Percentiles rank a stretch among this genome's conserved stretches.
Conservation (phyloP, 2,329 filamentous ascomycete species). For the Diatrype stigma region DNA sequence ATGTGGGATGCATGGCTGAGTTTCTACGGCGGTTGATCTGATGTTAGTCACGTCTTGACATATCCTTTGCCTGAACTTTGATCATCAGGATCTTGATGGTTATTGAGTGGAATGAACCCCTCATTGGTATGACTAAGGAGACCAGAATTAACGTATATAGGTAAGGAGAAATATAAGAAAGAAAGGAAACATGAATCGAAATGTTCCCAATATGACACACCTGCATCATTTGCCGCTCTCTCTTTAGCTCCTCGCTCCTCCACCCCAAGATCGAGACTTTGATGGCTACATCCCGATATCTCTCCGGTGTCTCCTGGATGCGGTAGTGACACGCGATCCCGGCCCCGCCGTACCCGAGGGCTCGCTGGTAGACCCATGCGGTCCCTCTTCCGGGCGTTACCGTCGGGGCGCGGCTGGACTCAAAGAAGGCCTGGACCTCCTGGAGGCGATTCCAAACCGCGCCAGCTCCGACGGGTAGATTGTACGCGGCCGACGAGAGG, state of each 20-base stretch:
- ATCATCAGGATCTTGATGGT: no score
- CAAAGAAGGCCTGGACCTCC: background rate
- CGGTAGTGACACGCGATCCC: background rate
- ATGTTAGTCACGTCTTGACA: background rate
- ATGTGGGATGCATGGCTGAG: background rate
- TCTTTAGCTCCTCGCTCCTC: background rate
- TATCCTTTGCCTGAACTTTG: no score
- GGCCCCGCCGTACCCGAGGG: background rate
- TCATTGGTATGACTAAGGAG: no score
- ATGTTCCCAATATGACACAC: background rate
- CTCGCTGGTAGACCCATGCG: background rate
- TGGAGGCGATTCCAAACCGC: background rate
- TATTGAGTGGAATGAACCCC: no score
- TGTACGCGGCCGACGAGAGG: background rate
- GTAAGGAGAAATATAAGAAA: no score
- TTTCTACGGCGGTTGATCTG: background rate
- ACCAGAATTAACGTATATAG: no score
- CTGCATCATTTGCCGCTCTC: background rate
- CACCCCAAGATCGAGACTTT: background rate
- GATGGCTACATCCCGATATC: background rate
- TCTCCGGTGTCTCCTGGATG: background rate
- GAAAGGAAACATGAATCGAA: background rate
- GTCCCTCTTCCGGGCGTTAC: background rate
- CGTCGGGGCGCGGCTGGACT: background rate
- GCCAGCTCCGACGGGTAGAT: background rate